These are phyloP conservation scores for Zalaria obscura DNA, from an alignment of 2,329 filamentous ascomycete genomes.

Conservation along the genomic window DNA sequence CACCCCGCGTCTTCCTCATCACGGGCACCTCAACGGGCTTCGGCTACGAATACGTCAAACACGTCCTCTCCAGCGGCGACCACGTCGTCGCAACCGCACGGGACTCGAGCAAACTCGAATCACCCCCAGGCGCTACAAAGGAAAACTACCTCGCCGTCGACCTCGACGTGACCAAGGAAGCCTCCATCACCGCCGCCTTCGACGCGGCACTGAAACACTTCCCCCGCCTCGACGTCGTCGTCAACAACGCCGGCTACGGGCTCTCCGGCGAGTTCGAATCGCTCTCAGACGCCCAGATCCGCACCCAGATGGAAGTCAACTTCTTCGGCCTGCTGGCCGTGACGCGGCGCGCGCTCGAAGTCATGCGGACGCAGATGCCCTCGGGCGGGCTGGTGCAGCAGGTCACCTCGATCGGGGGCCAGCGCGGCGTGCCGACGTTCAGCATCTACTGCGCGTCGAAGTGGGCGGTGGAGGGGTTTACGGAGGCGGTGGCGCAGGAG, in stretches of 20 bases:
- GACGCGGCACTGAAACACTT: slow-evolving; percentile 33
- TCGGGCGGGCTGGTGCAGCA: slow-evolving; percentile 40
- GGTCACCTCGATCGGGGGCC: slow-evolving; percentile 39
- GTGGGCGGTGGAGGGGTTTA: slow-evolving; percentile 35
- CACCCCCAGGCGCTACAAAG: slow-evolving; percentile 23
- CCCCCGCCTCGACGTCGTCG: slow-evolving; percentile 42
- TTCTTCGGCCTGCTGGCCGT: slow-evolving; percentile 44
- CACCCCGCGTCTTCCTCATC: slow-evolving; percentile 26
- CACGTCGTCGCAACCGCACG: slow-evolving; percentile 32
- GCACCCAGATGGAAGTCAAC: slow-evolving; percentile 42
- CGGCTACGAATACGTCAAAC: slow-evolving; percentile 28
- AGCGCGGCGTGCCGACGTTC: slow-evolving; percentile 26
- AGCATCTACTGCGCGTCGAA: slow-evolving; percentile 28
- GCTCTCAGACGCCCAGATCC: slow-evolving; percentile 32
- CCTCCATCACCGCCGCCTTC: slow-evolving; percentile 32
- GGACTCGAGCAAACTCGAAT: slow-evolving; percentile 27
- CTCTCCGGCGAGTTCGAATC: slow-evolving; percentile 39
- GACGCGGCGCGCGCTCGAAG: slow-evolving; percentile 30
- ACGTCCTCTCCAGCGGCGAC: slow-evolving; percentile 27
- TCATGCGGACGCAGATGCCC: slow-evolving; percentile 32
- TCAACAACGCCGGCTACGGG: slow-evolving; percentile 50
- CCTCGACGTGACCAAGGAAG: slow-evolving; percentile 36
- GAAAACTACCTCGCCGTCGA: slow-evolving; percentile 35
- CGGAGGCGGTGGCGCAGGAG: slow-evolving; percentile 26
- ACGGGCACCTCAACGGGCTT: slow-evolving; percentile 34